Evolutionary conservation across 1,284 basidiomycete species (phyloP).

Genomic region (Sutorius eximius): DNA sequence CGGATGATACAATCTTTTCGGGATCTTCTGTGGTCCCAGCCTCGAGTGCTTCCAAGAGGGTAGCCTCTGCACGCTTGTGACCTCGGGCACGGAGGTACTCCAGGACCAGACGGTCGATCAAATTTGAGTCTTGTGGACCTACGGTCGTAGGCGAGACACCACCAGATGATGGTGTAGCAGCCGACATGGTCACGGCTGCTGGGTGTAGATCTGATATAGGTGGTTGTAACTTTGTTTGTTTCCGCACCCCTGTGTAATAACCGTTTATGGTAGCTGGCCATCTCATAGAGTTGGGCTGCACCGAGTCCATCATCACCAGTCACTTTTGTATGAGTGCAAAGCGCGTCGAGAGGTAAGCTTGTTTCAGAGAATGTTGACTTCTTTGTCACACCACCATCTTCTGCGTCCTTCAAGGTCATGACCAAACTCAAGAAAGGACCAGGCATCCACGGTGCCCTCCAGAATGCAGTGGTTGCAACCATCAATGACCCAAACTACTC

Average conservation of each 20-base stretch:
- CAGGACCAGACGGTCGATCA: conserved; percentile 66
- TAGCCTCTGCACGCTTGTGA: conserved; percentile 74
- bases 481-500: conserved; percentile 31
- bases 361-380: no score
- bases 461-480: conserved; percentile 24
- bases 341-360: no score
- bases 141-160: conserved; percentile 32
- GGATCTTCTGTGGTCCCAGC: conserved; percentile 51
- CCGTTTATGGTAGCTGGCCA: not conserved
- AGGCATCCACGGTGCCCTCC: conserved; percentile 19
- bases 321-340: not conserved
- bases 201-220: not conserved
- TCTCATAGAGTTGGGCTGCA: not conserved
- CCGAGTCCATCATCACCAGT: not conserved
- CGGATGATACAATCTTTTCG: conserved; percentile 50
- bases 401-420: conserved; percentile 12
- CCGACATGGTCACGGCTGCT: conserved; percentile 39
- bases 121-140: conserved; percentile 39
- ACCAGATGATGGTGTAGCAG: conserved; percentile 42
- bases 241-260: not conserved
- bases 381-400: not conserved
- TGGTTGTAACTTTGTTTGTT: not conserved
- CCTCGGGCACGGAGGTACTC: conserved; percentile 87
- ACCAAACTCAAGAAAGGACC: conserved; percentile 21
- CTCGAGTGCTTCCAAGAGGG: conserved; percentile 65